Percentiles rank a stretch among this genome's conserved stretches.
Conservation (phyloP, 2,329 filamentous ascomycete genomes). For the Madurella mycetomatis region DNA sequence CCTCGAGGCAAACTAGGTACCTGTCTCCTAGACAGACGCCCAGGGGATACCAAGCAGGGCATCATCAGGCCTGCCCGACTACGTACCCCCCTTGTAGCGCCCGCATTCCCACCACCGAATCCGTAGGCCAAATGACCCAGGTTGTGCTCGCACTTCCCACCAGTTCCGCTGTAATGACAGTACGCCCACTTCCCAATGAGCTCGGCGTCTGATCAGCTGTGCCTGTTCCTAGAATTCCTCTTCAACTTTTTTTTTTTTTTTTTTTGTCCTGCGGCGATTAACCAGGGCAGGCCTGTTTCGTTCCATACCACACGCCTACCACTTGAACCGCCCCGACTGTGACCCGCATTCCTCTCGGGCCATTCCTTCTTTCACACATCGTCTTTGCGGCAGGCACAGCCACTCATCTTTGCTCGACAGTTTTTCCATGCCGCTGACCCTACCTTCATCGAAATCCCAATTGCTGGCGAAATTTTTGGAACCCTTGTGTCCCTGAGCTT, state of each 20-base stretch:
- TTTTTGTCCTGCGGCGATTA: conserved; percentile 3
- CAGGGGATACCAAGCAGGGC: conserved; percentile 15
- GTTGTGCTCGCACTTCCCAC: not conserved
- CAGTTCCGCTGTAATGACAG: not conserved
- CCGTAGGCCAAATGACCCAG: not conserved
- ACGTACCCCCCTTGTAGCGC: conserved; percentile 11
- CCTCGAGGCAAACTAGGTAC: conserved; percentile 10
- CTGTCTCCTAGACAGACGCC: conserved; percentile 5
- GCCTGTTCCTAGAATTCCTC: conserved; percentile 3
- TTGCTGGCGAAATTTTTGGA: conserved; percentile 17
- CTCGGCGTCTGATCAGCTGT: not conserved
- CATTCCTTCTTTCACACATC: conserved; percentile 16
- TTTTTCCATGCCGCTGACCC: conserved; percentile 16
- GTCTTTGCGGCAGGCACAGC: conserved; percentile 19
- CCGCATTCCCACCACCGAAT: not conserved
- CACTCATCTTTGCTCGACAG: conserved; percentile 20
- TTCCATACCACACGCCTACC: conserved; percentile 13
- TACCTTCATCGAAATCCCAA: conserved; percentile 9
- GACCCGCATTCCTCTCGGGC: conserved; percentile 17
- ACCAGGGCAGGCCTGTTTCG: conserved; percentile 11
- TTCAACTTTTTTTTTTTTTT: conserved; percentile 17
- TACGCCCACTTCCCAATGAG: conserved; percentile 2
- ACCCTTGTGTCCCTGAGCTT: conserved; percentile 10
- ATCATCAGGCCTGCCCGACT: conserved; percentile 10
- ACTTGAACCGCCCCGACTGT: conserved; percentile 9